These are phyloP conservation scores for Magnaporthales sp. DNA, from an alignment of 2,329 filamentous ascomycete species.

Conservation along the genomic window DNA sequence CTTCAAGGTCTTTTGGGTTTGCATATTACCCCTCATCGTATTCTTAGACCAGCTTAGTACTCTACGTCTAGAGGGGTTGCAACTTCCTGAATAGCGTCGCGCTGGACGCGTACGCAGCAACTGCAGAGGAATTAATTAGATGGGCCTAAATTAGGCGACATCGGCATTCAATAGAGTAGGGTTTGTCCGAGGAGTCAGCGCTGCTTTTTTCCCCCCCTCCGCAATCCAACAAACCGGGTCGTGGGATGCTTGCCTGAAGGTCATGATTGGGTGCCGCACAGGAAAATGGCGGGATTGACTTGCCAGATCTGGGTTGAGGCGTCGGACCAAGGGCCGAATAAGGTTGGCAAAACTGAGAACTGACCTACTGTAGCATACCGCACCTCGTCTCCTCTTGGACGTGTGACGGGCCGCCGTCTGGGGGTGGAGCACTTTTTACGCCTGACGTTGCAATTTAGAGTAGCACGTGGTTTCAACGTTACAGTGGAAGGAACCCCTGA, in stretches of 20 bases:
- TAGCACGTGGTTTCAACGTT: background rate
- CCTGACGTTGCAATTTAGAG: background rate
- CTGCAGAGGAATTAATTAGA: background rate
- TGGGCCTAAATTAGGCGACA: background rate
- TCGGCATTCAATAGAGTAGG: background rate
- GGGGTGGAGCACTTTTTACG: background rate
- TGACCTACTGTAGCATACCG: background rate
- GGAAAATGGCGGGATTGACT: background rate
- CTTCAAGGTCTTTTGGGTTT: background rate
- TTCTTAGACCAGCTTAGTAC: background rate
- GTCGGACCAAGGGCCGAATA: background rate
- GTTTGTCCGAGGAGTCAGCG: background rate
- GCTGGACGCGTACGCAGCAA: background rate
- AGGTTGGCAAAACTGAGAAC: background rate
- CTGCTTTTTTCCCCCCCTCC: background rate
- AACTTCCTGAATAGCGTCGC: background rate
- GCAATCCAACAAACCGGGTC: background rate
- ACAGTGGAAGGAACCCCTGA: background rate
- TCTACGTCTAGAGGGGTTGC: background rate
- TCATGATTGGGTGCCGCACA: background rate
- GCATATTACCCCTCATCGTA: background rate
- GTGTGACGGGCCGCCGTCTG: background rate
- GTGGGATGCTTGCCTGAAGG: background rate
- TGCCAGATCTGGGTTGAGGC: background rate
- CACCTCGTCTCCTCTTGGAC: background rate